Evolutionary conservation across 108 stramenopile genomes (phyloP).

Genomic region (Skeletonema tropicum): DNA sequence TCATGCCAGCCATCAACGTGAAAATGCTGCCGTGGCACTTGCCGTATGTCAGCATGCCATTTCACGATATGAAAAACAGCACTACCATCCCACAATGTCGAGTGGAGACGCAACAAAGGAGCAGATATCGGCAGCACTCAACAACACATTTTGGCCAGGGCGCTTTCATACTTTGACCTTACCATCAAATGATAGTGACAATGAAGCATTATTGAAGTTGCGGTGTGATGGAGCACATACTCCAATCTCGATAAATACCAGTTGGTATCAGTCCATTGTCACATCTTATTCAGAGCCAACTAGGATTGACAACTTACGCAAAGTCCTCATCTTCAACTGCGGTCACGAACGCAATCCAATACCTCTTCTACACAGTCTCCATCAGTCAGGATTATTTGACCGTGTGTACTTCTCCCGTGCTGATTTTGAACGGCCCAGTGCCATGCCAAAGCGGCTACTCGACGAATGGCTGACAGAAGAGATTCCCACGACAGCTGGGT

Average conservation of each 20-base stretch:
- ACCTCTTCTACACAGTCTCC: slow-evolving; percentile 53
- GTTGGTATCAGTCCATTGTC: slow-evolving; percentile 57
- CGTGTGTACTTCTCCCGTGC: slow-evolving; percentile 67
- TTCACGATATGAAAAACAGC: not conserved
- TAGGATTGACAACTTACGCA: not conserved
- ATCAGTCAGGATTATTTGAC: slow-evolving; percentile 46
- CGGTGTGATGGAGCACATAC: slow-evolving; percentile 85
- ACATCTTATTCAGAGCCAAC: slow-evolving; percentile 1
- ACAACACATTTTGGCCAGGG: slow-evolving; percentile 72
- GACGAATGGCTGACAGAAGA: slow-evolving; percentile 45
- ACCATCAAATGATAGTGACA: slow-evolving; percentile 8
- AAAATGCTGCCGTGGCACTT: slow-evolving; percentile 78
- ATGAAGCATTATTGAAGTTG: slow-evolving; percentile 32
- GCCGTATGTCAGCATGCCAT: slow-evolving; percentile 53
- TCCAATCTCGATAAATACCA: slow-evolving; percentile 58
- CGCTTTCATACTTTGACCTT: slow-evolving; percentile 65
- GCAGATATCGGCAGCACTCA: slow-evolving; percentile 46
- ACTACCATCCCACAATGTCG: not conserved
- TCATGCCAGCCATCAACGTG: slow-evolving; percentile 69
- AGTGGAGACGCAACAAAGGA: not conserved
- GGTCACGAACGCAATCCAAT: slow-evolving; percentile 85
- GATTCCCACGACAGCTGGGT: not conserved
- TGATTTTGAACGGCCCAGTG: slow-evolving; percentile 75
- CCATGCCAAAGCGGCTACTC: slow-evolving; percentile 55
- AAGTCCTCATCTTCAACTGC: slow-evolving; percentile 77